Percentiles rank a stretch among this genome's conserved stretches.
These are phyloP conservation scores for Berberis thunbergii DNA, from an alignment of 164 flowering plant species.

Conservation along the genomic window DNA sequence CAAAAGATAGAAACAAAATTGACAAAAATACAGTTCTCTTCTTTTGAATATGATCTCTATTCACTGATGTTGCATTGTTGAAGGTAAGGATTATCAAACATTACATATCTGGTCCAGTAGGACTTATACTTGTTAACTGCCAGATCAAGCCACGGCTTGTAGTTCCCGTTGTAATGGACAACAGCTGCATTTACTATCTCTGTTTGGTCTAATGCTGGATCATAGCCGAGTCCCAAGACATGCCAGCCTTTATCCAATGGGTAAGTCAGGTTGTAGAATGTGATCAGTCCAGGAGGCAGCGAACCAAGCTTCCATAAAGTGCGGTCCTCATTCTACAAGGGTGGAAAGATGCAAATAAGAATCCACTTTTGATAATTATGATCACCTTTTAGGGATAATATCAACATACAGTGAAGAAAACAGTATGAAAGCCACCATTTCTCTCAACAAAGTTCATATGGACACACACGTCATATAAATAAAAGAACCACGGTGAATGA, in stretches of 20 bases:
- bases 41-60: background rate
- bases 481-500: background rate
- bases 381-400: background rate
- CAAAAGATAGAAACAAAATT: background rate
- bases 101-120: constrained; percentile 79
- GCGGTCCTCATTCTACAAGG: constrained; percentile 79
- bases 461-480: no score
- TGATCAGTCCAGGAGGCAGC: constrained; percentile 91
- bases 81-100: constrained; percentile 66
- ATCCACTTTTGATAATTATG: background rate
- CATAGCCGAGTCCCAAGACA: constrained; percentile 92
- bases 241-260: constrained; percentile 90
- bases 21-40: background rate
- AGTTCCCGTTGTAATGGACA: constrained; percentile 89
- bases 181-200: constrained; percentile 85
- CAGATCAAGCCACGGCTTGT: constrained; percentile 95
- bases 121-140: constrained; percentile 75
- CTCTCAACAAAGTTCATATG: no score
- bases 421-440: no score
- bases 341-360: no score
- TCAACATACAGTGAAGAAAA: no score
- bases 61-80: constrained; percentile 43
- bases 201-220: constrained; percentile 85
- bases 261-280: constrained; percentile 85
- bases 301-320: constrained; percentile 97